These are phyloP conservation scores for Metschnikowia aberdeeniae DNA, from an alignment of 805 yeast species.

Conservation along the genomic window DNA sequence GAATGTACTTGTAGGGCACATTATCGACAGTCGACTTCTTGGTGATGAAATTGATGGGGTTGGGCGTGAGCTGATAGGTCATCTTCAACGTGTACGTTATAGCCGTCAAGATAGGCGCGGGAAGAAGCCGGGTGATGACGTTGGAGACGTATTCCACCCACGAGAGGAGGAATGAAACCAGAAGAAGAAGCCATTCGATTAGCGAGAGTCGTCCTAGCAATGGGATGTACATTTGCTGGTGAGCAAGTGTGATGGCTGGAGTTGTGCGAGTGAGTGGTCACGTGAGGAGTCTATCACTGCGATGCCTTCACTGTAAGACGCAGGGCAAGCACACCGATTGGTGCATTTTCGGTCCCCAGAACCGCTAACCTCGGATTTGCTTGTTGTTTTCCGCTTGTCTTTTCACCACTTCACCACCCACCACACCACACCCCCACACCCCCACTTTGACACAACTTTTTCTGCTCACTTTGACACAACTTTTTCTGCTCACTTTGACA, in stretches of 20 bases:
- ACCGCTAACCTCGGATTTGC: no score
- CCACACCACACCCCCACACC: no score
- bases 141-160: constrained; percentile 48
- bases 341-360: no score
- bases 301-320: no score
- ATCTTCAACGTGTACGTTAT: constrained; percentile 29
- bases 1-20: constrained; percentile 23
- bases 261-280: not conserved
- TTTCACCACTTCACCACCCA: no score
- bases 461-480: no score
- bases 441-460: no score
- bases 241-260: not conserved
- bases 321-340: no score
- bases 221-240: constrained; percentile 13
- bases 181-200: constrained; percentile 47
- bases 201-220: constrained; percentile 39
- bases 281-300: not conserved
- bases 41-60: constrained; percentile 24
- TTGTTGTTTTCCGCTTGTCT: no score
- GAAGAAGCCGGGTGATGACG: constrained; percentile 43
- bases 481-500: no score
- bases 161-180: constrained; percentile 42
- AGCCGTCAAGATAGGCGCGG: constrained; percentile 35
- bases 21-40: constrained; percentile 10
- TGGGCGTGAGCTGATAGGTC: constrained; percentile 25